Evolutionary conservation across 108 stramenopile genomes (phyloP).

Genomic region (Epithemia pelagica): DNA sequence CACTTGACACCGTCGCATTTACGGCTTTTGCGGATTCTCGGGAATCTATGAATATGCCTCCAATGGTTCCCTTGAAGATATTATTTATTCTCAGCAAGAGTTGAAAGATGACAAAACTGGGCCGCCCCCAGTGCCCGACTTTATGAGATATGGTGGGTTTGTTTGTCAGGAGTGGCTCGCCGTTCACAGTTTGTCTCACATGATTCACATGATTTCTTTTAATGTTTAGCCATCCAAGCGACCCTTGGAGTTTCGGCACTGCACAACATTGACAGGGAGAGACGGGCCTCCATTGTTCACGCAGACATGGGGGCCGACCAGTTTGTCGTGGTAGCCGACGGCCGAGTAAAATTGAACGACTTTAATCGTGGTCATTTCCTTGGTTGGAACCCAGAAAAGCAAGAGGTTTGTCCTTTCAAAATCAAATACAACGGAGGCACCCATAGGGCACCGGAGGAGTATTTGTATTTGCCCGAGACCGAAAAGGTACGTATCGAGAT

Average conservation of each 20-base stretch:
- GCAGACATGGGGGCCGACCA: slow-evolving; percentile 56
- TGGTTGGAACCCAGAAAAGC: slow-evolving; percentile 22
- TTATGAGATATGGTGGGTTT: no score
- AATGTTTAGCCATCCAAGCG: slow-evolving; percentile 22
- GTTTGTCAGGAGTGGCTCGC: no score
- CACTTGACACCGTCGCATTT: slow-evolving; percentile 56
- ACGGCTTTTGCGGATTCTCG: slow-evolving; percentile 66
- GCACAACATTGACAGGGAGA: slow-evolving; percentile 33
- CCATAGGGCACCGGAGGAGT: slow-evolving; percentile 66
- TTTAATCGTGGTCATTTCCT: slow-evolving; percentile 73
- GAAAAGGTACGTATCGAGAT: slow-evolving; percentile 36
- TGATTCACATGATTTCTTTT: no score
- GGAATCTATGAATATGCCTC: slow-evolving; percentile 50
- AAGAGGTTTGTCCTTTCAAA: slow-evolving; percentile 30
- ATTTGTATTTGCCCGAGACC: slow-evolving; percentile 8
- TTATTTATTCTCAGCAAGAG: no score
- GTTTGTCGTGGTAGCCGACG: slow-evolving; percentile 41
- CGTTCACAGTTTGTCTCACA: no score
- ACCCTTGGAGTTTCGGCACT: slow-evolving; percentile 34
- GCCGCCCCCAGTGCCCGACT: no score
- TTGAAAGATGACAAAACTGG: no score
- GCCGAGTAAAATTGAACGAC: slow-evolving; percentile 53
- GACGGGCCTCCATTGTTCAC: slow-evolving; percentile 49
- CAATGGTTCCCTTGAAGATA: slow-evolving; percentile 44
- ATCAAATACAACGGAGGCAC: slow-evolving; percentile 47